Evolutionary conservation across 768 basidiomycete species (phyloP).

Genomic region (Pleurotus citrinopileatus): DNA sequence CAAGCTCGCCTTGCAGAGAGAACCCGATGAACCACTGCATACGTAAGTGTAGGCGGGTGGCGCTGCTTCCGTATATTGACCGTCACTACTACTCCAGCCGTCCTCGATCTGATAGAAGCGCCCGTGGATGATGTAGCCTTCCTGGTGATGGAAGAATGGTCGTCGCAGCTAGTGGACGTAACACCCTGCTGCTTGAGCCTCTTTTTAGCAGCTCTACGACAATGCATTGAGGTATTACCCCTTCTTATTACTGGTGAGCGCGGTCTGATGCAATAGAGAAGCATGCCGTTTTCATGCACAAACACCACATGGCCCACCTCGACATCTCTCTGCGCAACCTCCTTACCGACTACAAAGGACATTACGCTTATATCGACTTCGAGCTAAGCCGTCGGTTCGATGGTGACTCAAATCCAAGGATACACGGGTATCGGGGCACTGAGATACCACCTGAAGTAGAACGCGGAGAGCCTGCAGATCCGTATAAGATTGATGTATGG

Average conservation of each 20-base stretch:
- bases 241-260: not conserved
- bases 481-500: conserved; percentile 76
- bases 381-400: conserved; percentile 61
- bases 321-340: conserved; percentile 73
- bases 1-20: conserved; percentile 44
- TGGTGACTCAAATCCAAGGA: conserved; percentile 28
- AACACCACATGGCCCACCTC: conserved; percentile 60
- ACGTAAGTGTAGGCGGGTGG: conserved; percentile 43
- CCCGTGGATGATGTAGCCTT: conserved; percentile 52
- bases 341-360: conserved; percentile 60
- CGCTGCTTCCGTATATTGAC: conserved; percentile 2
- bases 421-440: conserved; percentile 50
- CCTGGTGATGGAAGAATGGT: conserved; percentile 84
- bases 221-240: conserved; percentile 61
- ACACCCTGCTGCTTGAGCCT: conserved; percentile 47
- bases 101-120: conserved; percentile 60
- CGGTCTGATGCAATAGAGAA: conserved; percentile 22
- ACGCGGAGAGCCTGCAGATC: conserved; percentile 43
- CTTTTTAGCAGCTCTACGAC: conserved; percentile 57
- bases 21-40: conserved; percentile 77
- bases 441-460: conserved; percentile 74
- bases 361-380: conserved; percentile 73
- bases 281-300: conserved; percentile 74
- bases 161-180: conserved; percentile 52
- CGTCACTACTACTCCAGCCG: conserved; percentile 38